Evolutionary conservation across 73 alveolate species (phyloP), one percentile per base, ranked within the genome.

Genomic region (Strombidium stylifer): DNA sequence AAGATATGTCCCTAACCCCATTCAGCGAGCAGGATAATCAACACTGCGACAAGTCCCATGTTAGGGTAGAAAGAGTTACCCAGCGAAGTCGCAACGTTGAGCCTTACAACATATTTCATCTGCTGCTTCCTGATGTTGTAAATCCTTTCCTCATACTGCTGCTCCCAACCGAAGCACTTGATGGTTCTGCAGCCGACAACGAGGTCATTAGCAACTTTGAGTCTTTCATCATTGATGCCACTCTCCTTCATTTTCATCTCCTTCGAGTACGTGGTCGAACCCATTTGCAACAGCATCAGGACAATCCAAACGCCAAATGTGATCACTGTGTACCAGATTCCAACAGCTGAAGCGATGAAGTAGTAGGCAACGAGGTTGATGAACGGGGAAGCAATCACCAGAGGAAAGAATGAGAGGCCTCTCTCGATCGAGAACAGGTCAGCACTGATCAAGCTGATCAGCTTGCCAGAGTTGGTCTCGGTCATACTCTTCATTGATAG

Each of bases 171-270:
- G 52, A 51, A 76, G 50, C 74, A 51, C 46, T 76, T 76, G 42
- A 76, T 76, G 20, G 89, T 76, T 36, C 89, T 66, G 20, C 65
- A 27, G 0, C 89, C 89, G n/a, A n/a, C n/a, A n/a, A n/a, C n/a
- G n/a, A n/a, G n/a, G n/a, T n/a, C n/a, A n/a, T n/a, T n/a, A n/a
- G n/a, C n/a, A n/a, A n/a, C n/a, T n/a, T n/a, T n/a, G n/a, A n/a
- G n/a, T n/a, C n/a, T n/a, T n/a, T n/a, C n/a, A n/a, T n/a, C n/a
- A n/a, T n/a, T n/a, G n/a, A n/a, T n/a, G n/a, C n/a, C n/a, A n/a
- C n/a, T n/a, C n/a, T n/a, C n/a, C n/a, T n/a, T n/a, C n/a, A n/a
- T n/a, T n/a, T n/a, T n/a, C n/a, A n/a, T n/a, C n/a, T n/a, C n/a
- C n/a, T n/a, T n/a, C n/a, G n/a, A n/a, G n/a, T n/a, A n/a, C n/a